A percentile compares a stretch with the other conserved stretches of the same genome.
Evolutionary conservation across 1,284 basidiomycete genomes (phyloP).

Genomic region (Trametes sp.): DNA sequence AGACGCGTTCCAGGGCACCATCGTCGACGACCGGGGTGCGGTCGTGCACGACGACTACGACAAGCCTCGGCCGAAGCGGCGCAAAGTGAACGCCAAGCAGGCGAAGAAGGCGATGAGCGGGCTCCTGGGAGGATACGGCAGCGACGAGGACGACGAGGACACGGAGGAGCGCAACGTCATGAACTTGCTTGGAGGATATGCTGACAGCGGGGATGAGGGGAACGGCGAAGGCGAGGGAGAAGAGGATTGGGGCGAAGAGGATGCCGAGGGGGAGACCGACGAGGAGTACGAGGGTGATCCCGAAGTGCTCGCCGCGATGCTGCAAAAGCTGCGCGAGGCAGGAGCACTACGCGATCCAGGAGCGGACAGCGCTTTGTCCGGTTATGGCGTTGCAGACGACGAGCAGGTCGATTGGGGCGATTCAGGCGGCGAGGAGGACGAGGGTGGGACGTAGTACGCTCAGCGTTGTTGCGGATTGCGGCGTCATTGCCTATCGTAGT

Average conservation of each 20-base stretch:
- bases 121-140: slow-evolving; percentile 73
- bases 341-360: slow-evolving; percentile 44
- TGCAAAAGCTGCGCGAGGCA: slow-evolving; percentile 58
- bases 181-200: slow-evolving; percentile 60
- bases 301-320: slow-evolving; percentile 56
- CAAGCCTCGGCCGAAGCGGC: slow-evolving; percentile 55
- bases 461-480: neutral
- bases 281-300: slow-evolving; percentile 44
- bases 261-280: slow-evolving; percentile 41
- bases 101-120: slow-evolving; percentile 63
- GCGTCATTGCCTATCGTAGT: neutral
- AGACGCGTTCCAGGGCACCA: slow-evolving; percentile 59
- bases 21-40: slow-evolving; percentile 60
- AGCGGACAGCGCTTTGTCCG: slow-evolving; percentile 32
- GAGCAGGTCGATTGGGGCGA: slow-evolving; percentile 72
- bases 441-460: neutral
- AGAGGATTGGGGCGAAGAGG: slow-evolving; percentile 38
- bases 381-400: slow-evolving; percentile 48
- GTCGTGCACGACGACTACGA: slow-evolving; percentile 46
- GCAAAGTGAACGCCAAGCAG: slow-evolving; percentile 57
- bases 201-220: slow-evolving; percentile 54
- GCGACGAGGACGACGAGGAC: slow-evolving; percentile 53
- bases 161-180: slow-evolving; percentile 48
- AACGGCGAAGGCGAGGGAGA: slow-evolving; percentile 15
- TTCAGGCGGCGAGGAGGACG: slow-evolving; percentile 51